Evolutionary conservation across 2,329 filamentous ascomycete species (phyloP).

Genomic region (Sphaerulina populicola): DNA sequence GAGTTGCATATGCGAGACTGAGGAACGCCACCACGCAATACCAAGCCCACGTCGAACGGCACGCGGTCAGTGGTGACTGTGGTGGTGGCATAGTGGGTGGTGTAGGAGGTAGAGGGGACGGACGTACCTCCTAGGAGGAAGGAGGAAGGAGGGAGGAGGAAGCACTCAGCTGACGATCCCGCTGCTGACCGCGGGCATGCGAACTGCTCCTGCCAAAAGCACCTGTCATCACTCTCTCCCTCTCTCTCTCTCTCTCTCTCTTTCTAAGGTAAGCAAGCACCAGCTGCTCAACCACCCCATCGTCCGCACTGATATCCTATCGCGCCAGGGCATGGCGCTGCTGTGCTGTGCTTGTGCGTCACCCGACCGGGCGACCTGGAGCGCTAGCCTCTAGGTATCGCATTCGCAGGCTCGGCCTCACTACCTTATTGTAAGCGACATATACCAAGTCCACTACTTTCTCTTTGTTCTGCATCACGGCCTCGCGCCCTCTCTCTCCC

Average conservation of each 20-base stretch:
- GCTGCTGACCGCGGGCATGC: neutral
- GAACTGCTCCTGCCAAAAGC: no score
- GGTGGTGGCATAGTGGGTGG: no score
- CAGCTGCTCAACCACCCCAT: neutral
- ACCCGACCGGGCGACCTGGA: no score
- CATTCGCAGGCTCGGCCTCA: neutral
- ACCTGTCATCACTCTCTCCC: no score
- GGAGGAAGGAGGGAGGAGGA: no score
- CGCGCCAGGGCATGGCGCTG: constrained; percentile 1
- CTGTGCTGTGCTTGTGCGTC: neutral
- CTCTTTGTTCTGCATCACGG: constrained; percentile 1
- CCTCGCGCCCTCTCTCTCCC: neutral
- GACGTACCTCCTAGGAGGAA: neutral
- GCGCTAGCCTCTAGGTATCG: no score
- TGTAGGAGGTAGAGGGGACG: neutral
- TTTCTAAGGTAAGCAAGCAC: no score
- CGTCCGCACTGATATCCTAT: neutral
- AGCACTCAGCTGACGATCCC: neutral
- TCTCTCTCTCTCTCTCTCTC: no score
- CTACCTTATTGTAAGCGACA: neutral
- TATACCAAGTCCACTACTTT: no score
- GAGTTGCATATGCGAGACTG: neutral
- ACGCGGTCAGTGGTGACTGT: neutral
- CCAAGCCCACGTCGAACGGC: constrained; percentile 1
- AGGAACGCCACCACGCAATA: neutral